phyloP scores from a whole-genome alignment of 2,329 filamentous ascomycete genomes.

The Colletotrichum cordylinicola region DNA sequence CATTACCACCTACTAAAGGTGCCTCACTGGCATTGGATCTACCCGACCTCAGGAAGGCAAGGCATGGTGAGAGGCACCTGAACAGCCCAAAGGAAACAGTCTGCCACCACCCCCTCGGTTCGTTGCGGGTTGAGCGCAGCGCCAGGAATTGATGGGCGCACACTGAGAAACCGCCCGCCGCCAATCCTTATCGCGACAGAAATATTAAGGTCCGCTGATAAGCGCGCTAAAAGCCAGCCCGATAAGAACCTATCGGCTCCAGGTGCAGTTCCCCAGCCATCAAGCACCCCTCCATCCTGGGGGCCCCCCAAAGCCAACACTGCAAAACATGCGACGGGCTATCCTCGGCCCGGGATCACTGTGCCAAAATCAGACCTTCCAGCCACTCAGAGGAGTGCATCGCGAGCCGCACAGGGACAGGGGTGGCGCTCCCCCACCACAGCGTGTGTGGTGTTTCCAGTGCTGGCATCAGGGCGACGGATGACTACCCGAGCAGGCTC shows the following conservation, averaged over 20 bases:
- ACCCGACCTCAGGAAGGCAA: not conserved
- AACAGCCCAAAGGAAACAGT: not conserved
- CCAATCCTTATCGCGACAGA: not conserved
- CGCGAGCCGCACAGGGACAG: not conserved
- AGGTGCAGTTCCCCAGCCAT: slow-evolving; percentile 6
- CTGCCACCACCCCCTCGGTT: not conserved
- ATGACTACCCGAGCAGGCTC: slow-evolving; percentile 1
- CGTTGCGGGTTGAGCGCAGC: not conserved
- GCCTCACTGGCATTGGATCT: not conserved
- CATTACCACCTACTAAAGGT: not conserved
- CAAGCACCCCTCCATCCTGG: not conserved
- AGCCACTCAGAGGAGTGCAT: not conserved
- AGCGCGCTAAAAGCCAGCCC: not conserved
- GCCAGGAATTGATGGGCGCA: not conserved
- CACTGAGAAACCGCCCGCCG: not conserved
- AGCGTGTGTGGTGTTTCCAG: not conserved
- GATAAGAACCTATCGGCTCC: not conserved
- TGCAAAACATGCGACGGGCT: not conserved
- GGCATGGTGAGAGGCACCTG: not conserved
- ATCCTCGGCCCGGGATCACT: not conserved
- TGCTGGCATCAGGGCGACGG: not conserved
- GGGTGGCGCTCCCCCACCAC: not conserved
- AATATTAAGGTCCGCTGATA: slow-evolving; percentile 8
- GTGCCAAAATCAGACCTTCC: not conserved
- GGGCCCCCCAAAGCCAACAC: not conserved